Evolutionary conservation across 257 asterid species (phyloP).

Genomic region (Nicotiana benthamiana): DNA sequence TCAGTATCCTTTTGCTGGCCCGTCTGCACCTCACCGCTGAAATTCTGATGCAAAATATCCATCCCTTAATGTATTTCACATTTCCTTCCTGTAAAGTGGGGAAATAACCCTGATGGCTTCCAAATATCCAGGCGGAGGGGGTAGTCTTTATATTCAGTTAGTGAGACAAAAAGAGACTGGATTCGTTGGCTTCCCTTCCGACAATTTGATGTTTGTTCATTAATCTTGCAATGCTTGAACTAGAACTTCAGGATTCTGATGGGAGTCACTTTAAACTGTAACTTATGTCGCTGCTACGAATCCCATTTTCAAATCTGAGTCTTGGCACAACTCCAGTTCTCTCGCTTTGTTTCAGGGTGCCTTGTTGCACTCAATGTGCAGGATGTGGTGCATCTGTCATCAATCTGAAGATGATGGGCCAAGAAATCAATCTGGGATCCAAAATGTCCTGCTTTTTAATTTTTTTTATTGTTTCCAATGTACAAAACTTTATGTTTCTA

Average conservation of each 20-base stretch:
- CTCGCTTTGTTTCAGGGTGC: not conserved
- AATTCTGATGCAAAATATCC: not conserved
- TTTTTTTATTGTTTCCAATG: not conserved
- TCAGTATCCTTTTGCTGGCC: conserved; percentile 62
- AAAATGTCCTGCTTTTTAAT: not conserved
- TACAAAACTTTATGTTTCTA: not conserved
- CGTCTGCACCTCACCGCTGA: conserved; percentile 33
- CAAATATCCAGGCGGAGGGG: not conserved
- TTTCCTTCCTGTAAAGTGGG: not conserved
- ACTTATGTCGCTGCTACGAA: not conserved
- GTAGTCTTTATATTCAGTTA: not conserved
- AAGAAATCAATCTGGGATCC: not conserved
- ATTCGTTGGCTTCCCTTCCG: not conserved
- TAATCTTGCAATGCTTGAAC: not conserved
- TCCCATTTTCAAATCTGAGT: not conserved
- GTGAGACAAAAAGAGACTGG: not conserved
- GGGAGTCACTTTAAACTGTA: not conserved
- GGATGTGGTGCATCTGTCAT: not conserved
- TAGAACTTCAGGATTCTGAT: not conserved
- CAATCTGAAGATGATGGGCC: not conserved
- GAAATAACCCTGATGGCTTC: not conserved
- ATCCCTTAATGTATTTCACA: not conserved
- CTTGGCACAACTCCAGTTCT: not conserved
- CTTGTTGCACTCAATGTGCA: not conserved
- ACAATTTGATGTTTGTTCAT: not conserved